Base-by-base conservation (phyloP, 345 rosid genomes). In the Euphorbia peplus region DNA sequence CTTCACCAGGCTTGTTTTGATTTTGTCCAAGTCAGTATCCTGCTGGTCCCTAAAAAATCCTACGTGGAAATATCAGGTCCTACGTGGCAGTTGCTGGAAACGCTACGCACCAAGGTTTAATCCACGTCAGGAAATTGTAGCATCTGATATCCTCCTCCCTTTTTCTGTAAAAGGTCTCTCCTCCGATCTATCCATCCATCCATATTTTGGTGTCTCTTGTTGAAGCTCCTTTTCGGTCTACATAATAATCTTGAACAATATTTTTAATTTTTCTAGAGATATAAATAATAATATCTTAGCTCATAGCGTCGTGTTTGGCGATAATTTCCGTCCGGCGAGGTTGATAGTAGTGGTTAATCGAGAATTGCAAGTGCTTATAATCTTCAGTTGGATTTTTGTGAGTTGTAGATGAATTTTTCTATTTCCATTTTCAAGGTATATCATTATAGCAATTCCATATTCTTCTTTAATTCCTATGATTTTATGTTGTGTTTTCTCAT, bases 11-110 rank as follows among this genome's bases (percentile, higher is more conserved):
- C 61, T 44, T 81, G 78, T 79, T 79, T 82, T 66, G 84, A 86
- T 85, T 80, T 75, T 22, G 66, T 82, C 90, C 86, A 81, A 48
- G 68, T 73, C 83, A 79, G 79, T 79, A 47, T 64, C 5, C 39
- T 63, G 4, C 13, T 1, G 1, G 32, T 53, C 78, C 67, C 73
- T 46, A 6, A 44, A 18, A 11, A 30, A 5, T 26, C 3, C 76
- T 76, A 80, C 63, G 78, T 79, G 77, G 63, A 73, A 75, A 51
- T 69, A 78, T 84, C 70, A 46, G 35, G 16, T 75, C 72, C 63
- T 47, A 81, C 82, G 72, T 84, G 87, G 79, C 44, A 58, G 9
- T 48, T 69, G 55, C 12, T 18, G 19, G 75, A 73, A 75, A 15
- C 51, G 66, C 60, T 21, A 41, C 58, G n/a, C 82, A 57, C n/a